Evolutionary conservation across 805 yeast species (phyloP).

Genomic region (Wickerhamiella musiphila): DNA sequence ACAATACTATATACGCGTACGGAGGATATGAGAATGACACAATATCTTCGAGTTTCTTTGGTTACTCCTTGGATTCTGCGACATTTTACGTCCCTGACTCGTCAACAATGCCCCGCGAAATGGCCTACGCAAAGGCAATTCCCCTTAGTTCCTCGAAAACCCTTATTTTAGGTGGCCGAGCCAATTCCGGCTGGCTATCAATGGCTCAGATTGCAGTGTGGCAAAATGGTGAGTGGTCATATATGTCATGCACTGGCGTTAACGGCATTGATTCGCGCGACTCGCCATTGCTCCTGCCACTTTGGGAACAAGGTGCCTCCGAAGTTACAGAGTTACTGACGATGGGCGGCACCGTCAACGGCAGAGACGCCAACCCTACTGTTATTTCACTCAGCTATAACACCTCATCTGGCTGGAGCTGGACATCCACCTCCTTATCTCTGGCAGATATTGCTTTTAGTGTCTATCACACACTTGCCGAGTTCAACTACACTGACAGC

Average conservation of each 20-base stretch:
- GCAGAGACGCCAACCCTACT: slow-evolving; percentile 27
- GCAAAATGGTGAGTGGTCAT: slow-evolving; percentile 57
- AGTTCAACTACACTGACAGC: slow-evolving; percentile 1
- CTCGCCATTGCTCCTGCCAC: slow-evolving; percentile 36
- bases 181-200: slow-evolving; percentile 47
- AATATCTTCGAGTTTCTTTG: slow-evolving; percentile 12
- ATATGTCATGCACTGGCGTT: slow-evolving; percentile 21
- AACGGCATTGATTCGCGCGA: slow-evolving; percentile 35
- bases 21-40: slow-evolving; percentile 18
- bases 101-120: slow-evolving; percentile 14
- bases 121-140: slow-evolving; percentile 13
- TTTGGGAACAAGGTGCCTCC: slow-evolving; percentile 22
- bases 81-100: slow-evolving; percentile 8
- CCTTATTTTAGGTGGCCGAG: slow-evolving; percentile 45
- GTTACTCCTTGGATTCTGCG: slow-evolving; percentile 10
- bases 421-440: slow-evolving; percentile 16
- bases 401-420: slow-evolving; percentile 28
- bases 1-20: slow-evolving; percentile 15
- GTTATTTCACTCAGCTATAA: slow-evolving; percentile 26
- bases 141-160: slow-evolving; percentile 9
- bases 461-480: slow-evolving; percentile 7
- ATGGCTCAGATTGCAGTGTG: slow-evolving; percentile 61
- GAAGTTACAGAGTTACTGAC: slow-evolving; percentile 26
- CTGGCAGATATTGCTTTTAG: slow-evolving; percentile 7
- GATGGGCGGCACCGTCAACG: slow-evolving; percentile 40